Evolutionary conservation across 495 filamentous ascomycete species (phyloP).

Genomic region (Trichoderma erinaceum): DNA sequence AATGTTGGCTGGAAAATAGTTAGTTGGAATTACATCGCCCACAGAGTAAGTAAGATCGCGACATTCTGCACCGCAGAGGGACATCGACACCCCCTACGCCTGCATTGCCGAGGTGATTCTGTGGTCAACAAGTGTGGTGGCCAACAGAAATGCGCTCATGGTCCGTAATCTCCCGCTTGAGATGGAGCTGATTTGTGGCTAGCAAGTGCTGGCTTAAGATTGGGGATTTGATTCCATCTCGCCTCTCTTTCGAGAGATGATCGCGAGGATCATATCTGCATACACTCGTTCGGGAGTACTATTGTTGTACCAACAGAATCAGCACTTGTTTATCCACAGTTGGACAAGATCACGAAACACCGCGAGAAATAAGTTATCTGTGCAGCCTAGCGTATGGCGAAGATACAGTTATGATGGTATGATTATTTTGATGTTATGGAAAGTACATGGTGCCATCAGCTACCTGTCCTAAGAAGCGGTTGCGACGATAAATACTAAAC

Average conservation of each 20-base stretch:
- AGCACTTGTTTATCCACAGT: too few species aligned
- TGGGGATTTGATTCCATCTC: not conserved
- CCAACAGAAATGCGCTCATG: not conserved
- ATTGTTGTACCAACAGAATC: not conserved
- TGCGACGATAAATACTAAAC: not conserved
- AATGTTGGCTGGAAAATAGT: not conserved
- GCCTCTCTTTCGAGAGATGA: not conserved
- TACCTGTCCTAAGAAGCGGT: not conserved
- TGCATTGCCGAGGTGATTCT: not conserved
- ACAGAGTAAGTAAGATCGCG: not conserved
- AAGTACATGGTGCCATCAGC: not conserved
- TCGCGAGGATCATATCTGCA: not conserved
- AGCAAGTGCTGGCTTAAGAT: not conserved
- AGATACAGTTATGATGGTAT: not conserved
- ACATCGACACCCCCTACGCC: not conserved
- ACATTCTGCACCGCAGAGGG: not conserved
- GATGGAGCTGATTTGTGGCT: not conserved
- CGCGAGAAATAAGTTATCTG: too few species aligned
- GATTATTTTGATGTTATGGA: not conserved
- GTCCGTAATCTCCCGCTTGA: not conserved
- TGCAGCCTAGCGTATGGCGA: too few species aligned
- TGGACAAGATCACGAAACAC: too few species aligned
- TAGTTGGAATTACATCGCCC: not conserved
- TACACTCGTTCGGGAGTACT: not conserved
- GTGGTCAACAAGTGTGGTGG: not conserved